Evolutionary conservation across 2,329 filamentous ascomycete genomes (phyloP).

Genomic region (Ceratocystiopsis sp.): DNA sequence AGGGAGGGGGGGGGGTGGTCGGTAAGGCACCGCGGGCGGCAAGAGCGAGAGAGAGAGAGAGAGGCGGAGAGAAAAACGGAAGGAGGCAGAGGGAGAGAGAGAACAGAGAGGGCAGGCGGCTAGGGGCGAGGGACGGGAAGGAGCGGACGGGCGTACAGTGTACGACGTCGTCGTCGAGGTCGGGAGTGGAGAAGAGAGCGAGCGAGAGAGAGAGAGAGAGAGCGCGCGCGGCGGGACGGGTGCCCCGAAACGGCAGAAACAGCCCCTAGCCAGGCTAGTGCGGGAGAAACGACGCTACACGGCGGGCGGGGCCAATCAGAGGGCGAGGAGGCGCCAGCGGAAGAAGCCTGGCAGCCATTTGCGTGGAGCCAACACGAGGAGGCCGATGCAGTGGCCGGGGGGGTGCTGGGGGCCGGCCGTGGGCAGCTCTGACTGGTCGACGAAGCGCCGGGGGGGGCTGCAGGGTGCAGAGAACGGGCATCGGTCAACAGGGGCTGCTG

Average conservation of each 20-base stretch:
- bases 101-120: not conserved
- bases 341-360: no score
- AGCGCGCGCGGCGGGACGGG: no score
- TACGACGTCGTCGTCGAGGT: no score
- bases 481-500: no score
- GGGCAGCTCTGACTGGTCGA: constrained; percentile 3
- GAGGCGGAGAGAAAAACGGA: not conserved
- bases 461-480: no score
- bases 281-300: not conserved
- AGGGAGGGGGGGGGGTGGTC: not conserved
- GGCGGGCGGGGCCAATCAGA: not conserved
- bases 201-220: no score
- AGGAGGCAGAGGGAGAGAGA: not conserved
- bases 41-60: not conserved
- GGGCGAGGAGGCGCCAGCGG: no score
- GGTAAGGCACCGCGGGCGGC: not conserved
- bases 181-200: no score
- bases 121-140: not conserved
- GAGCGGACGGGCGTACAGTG: not conserved
- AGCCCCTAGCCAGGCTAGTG: not conserved
- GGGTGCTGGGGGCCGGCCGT: not conserved
- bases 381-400: no score
- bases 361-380: no score
- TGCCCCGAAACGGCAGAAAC: not conserved
- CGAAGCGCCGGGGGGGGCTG: constrained; percentile 1